Evolutionary conservation across 495 filamentous ascomycete species (phyloP).

Genomic region (Penicillium arizonense): DNA sequence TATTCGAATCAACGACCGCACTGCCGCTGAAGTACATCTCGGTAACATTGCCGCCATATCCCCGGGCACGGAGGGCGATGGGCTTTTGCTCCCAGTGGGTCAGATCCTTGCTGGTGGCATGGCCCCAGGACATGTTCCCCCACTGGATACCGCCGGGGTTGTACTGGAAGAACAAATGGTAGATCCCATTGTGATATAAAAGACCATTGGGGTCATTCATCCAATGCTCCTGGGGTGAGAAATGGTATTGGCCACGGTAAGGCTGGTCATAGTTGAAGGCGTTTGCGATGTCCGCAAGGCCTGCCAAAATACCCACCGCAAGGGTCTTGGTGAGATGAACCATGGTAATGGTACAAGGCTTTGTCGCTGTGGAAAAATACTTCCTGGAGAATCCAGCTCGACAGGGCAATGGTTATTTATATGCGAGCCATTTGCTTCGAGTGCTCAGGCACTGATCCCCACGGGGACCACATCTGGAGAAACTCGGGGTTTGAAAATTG

Average conservation of each 20-base stretch:
- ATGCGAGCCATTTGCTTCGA: too few relatives aligned
- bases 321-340: neutral
- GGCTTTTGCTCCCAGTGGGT: constrained; percentile 40
- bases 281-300: neutral
- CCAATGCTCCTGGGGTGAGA: constrained; percentile 49
- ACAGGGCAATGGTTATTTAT: too few relatives aligned
- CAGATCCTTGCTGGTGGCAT: constrained; percentile 39
- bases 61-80: constrained; percentile 34
- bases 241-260: constrained; percentile 51
- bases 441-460: too few relatives aligned
- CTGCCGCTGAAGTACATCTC: constrained; percentile 55
- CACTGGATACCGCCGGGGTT: constrained; percentile 33
- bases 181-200: constrained; percentile 34
- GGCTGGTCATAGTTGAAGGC: constrained; percentile 37
- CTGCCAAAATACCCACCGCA: neutral
- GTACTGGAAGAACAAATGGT: constrained; percentile 44
- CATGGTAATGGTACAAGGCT: too few relatives aligned
- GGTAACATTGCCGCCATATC: constrained; percentile 42
- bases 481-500: too few relatives aligned
- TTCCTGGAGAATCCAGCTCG: too few relatives aligned
- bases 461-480: too few relatives aligned
- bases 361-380: too few relatives aligned
- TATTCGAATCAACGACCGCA: constrained; percentile 51
- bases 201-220: constrained; percentile 64
- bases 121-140: constrained; percentile 43